A percentile compares a stretch with the other conserved stretches of the same genome.
Conservation (phyloP, 1,139 yeast species). For the Yamadazyma diospyri region DNA sequence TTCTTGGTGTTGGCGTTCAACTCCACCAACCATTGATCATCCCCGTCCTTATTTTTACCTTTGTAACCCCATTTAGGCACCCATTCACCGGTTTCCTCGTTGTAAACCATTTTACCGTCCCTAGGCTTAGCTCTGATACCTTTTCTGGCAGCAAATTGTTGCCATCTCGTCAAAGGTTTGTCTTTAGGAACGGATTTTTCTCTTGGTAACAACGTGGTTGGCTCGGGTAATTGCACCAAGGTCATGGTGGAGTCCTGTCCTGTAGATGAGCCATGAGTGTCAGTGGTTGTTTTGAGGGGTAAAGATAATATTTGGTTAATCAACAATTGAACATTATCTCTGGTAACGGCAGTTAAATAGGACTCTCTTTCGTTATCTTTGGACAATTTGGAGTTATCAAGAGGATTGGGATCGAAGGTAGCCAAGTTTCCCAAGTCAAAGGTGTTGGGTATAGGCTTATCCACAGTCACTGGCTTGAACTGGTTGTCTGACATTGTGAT, state of each 20-base stretch:
- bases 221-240: constrained; percentile 80
- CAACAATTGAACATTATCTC: constrained; percentile 90
- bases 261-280: constrained; percentile 57
- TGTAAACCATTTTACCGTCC: constrained; percentile 86
- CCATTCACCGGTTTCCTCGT: constrained; percentile 92
- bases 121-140: constrained; percentile 90
- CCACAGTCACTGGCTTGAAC: constrained; percentile 75
- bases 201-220: constrained; percentile 80
- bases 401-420: constrained; percentile 81
- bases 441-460: constrained; percentile 80
- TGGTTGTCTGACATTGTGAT: constrained; percentile 25
- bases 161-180: constrained; percentile 95
- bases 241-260: constrained; percentile 77
- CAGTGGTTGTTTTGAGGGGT: constrained; percentile 84
- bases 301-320: constrained; percentile 86
- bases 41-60: constrained; percentile 84
- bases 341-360: constrained; percentile 62
- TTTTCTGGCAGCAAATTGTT: constrained; percentile 90
- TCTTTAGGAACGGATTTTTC: constrained; percentile 94
- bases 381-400: constrained; percentile 56
- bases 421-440: constrained; percentile 87
- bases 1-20: constrained; percentile 72
- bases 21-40: constrained; percentile 95
- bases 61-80: constrained; percentile 98
- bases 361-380: constrained; percentile 56